Conservation (phyloP, 2,329 filamentous ascomycete genomes). For the Aspergillus uvarum region DNA sequence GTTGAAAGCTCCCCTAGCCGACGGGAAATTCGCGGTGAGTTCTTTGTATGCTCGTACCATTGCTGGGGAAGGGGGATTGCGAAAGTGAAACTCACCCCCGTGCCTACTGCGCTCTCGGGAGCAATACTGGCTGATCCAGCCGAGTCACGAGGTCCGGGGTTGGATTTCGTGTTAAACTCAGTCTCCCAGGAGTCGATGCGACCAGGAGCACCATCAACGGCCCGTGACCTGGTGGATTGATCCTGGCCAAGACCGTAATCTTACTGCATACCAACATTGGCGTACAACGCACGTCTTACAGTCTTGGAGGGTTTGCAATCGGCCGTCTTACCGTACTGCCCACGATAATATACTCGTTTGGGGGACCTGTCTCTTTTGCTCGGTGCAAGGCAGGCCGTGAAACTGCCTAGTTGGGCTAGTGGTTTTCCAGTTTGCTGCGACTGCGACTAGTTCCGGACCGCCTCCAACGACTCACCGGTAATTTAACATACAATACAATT, state of each 20-base stretch:
- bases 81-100: background rate
- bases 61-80: background rate
- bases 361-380: too few relatives aligned
- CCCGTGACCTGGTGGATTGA: background rate
- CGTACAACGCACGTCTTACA: too few relatives aligned
- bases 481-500: conserved; percentile 5
- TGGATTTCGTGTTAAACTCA: conserved; percentile 9
- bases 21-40: background rate
- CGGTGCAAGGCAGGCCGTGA: background rate
- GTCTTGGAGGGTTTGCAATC: too few relatives aligned
- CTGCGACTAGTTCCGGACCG: background rate
- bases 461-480: conserved; percentile 5
- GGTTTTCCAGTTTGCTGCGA: background rate
- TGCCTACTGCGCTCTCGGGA: background rate
- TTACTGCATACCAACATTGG: background rate
- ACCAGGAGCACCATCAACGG: background rate
- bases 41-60: background rate
- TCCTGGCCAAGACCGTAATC: background rate
- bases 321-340: background rate
- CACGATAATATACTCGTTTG: too few relatives aligned
- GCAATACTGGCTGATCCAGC: conserved; percentile 7
- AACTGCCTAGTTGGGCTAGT: conserved; percentile 5
- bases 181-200: background rate
- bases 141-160: conserved; percentile 18
- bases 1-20: too few relatives aligned